These are phyloP conservation scores for Tagetes patula DNA, from an alignment of 129 eudicot genomes.

Conservation along the genomic window DNA sequence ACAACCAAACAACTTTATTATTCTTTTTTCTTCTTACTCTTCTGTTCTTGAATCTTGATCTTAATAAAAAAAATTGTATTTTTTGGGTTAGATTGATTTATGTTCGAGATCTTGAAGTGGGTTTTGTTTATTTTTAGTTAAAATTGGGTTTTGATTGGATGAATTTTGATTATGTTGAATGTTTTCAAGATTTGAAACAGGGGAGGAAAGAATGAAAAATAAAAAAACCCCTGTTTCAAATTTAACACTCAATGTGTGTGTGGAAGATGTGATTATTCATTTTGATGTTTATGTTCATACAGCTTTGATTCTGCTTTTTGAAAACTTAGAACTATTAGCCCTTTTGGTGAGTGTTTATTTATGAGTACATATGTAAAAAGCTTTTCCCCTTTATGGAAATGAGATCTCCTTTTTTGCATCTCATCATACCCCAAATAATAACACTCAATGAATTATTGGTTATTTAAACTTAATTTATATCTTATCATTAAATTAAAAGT, in stretches of 20 bases:
- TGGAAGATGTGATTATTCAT: conserved; percentile 25
- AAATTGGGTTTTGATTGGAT: not conserved
- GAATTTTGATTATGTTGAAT: conserved; percentile 29
- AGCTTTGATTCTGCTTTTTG: conserved; percentile 43
- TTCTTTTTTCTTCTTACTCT: too few relatives aligned
- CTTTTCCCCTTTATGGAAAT: conserved; percentile 65
- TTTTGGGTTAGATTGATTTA: not conserved
- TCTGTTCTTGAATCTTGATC: too few relatives aligned
- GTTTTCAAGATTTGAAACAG: conserved; percentile 26
- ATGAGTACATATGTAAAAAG: conserved; percentile 60
- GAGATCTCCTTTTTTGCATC: conserved; percentile 70
- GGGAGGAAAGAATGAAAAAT: too few relatives aligned
- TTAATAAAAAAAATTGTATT: too few relatives aligned
- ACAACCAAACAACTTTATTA: too few relatives aligned
- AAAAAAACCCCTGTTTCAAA: conserved; percentile 20
- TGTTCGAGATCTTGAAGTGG: conserved; percentile 21
- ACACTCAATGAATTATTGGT: conserved; percentile 26
- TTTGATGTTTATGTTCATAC: conserved; percentile 37
- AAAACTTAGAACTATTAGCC: conserved; percentile 49
- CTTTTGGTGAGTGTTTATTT: conserved; percentile 53
- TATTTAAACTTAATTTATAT: not conserved
- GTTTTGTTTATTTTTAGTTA: not conserved
- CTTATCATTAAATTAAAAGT: too few relatives aligned
- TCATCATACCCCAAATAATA: conserved; percentile 55
- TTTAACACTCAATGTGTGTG: not conserved